Evolutionary conservation across 805 yeast genomes (phyloP).

Genomic region (Kurtzmaniella cleridarum): DNA sequence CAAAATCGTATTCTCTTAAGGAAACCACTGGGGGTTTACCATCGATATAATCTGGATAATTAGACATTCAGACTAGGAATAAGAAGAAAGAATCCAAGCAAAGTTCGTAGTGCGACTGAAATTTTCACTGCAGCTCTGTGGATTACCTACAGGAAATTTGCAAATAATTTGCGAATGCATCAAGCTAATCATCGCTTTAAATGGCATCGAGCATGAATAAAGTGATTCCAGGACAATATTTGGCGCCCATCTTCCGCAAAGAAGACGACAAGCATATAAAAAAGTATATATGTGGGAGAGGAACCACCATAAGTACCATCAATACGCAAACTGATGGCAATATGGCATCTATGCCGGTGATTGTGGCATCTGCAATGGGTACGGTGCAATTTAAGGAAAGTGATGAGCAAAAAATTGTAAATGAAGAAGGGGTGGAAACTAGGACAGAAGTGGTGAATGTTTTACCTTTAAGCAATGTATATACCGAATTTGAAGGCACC

Average conservation of each 20-base stretch:
- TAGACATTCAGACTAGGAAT: constrained; percentile 7
- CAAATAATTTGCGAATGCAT: too few species aligned
- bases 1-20: constrained; percentile 43
- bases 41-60: constrained; percentile 39
- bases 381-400: constrained; percentile 32
- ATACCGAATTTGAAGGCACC: constrained; percentile 15
- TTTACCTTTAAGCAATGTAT: constrained; percentile 20
- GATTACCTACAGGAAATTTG: too few species aligned
- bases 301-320: constrained; percentile 49
- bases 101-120: too few species aligned
- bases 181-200: constrained; percentile 7
- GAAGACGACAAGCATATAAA: constrained; percentile 21
- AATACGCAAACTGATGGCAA: constrained; percentile 24
- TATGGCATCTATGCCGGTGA: constrained; percentile 32
- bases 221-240: constrained; percentile 79
- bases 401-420: constrained; percentile 5
- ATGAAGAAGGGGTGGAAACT: constrained; percentile 7
- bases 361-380: constrained; percentile 62
- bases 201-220: constrained; percentile 1
- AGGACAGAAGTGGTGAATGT: constrained; percentile 27
- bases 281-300: constrained; percentile 58
- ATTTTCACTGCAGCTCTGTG: background rate
- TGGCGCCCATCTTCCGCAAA: constrained; percentile 50
- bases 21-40: constrained; percentile 45
- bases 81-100: too few species aligned